Conservation (phyloP, 2,329 filamentous ascomycete species). For the Beauveria pseudobassiana region DNA sequence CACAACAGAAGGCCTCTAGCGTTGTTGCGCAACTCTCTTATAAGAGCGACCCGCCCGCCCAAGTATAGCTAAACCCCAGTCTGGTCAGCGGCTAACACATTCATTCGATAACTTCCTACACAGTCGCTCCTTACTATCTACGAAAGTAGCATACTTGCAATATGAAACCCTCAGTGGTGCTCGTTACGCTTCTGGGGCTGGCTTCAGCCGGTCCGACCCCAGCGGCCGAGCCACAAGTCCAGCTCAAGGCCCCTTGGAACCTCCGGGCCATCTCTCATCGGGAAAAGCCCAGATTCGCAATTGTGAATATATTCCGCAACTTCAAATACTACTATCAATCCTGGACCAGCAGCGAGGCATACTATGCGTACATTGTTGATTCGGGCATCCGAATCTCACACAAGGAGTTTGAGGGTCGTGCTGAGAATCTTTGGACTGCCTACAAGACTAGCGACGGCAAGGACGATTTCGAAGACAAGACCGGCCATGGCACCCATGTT, state of each 20-base stretch:
- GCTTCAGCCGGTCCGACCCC: neutral
- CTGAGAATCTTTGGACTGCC: neutral
- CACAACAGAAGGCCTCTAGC: no score
- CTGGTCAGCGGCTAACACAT: neutral
- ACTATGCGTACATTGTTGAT: neutral
- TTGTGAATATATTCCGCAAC: neutral
- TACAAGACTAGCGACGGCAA: constrained; percentile 18
- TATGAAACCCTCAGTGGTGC: neutral
- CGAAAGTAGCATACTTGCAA: neutral
- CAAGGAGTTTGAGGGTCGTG: neutral
- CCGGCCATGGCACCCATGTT: constrained; percentile 57
- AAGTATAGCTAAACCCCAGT: neutral
- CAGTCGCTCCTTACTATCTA: neutral
- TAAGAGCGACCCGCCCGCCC: no score
- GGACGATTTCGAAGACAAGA: constrained; percentile 21
- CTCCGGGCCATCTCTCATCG: neutral
- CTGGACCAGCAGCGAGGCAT: neutral
- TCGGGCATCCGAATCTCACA: constrained; percentile 21
- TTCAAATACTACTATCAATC: neutral
- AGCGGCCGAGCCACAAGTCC: neutral
- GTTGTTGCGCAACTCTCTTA: no score
- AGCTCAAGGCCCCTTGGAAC: constrained; percentile 26
- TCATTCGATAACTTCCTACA: neutral
- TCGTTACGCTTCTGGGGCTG: neutral
- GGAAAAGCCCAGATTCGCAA: neutral